Evolutionary conservation across 2,329 filamentous ascomycete species (phyloP), one percentile per base, ranked within the genome.

Genomic region (Talaromyces pinophilus): DNA sequence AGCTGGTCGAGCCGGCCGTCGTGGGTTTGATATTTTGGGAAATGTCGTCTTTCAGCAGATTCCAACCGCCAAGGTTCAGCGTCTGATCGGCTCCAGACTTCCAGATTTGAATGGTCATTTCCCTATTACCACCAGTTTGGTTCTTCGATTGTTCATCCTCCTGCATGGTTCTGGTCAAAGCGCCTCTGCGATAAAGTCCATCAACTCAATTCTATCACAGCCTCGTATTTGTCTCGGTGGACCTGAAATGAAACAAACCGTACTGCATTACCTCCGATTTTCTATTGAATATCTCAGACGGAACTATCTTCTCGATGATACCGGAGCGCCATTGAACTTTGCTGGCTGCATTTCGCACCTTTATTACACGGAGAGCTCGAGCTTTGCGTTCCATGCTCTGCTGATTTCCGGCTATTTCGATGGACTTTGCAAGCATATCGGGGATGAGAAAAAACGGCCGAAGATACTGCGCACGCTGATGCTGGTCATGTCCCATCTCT

Each of bases 31-130:
- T 73, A 80, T 92, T 25, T 84, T 94, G 1, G 91, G 91, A 65
- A 94, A 94, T 71, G 89, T 94, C 1, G 89, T 94, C 1, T 94
- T 94, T 76, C 88, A 90, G 68, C 85, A 1, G 83, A 19, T 94
- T 17, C 79, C 84, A 0, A 75, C 79, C 7, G 80, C 84, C 52
- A 89, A 91, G 70, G 86, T 88, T 1, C 84, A 86, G 68, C 86
- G 90, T 62, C 83, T 94, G 62, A 86, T 93, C 72, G 91, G 89
- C 66, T 92, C 90, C 0, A 83, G 87, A 15, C 81, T 94, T 0
- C 91, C 91, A 0, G 89, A 91, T 68, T 82, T 94, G 0, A 88
- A 87, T 61, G 91, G 91, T 0, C 91, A 93, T 71, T 94, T 94
- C 71, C 90, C 91, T 0, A 86, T 92, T 63, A 92, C 90, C 0